Evolutionary conservation across 768 basidiomycete species (phyloP).

Genomic region (Leccinum longicurvipes): DNA sequence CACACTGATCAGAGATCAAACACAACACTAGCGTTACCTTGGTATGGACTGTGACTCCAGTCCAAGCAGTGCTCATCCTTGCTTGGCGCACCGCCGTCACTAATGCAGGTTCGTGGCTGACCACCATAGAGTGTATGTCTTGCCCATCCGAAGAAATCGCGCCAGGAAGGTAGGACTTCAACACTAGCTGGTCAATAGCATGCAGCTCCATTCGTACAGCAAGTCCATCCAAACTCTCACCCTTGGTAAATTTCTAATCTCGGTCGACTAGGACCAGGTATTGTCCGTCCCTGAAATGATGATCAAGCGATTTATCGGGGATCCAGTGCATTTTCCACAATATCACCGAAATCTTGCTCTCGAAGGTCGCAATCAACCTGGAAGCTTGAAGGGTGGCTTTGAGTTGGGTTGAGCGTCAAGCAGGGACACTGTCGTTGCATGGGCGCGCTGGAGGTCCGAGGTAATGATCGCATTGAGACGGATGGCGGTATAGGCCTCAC

Average conservation of each 20-base stretch:
- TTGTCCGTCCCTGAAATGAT: slow-evolving; percentile 49
- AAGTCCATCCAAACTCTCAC: slow-evolving; percentile 67
- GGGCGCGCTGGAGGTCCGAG: slow-evolving; percentile 64
- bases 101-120: slow-evolving; percentile 74
- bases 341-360: slow-evolving; percentile 69
- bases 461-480: slow-evolving; percentile 57
- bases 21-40: slow-evolving; percentile 38
- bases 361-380: slow-evolving; percentile 52
- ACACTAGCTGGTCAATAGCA: slow-evolving; percentile 48
- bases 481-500: slow-evolving; percentile 44
- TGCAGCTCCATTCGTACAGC: slow-evolving; percentile 49
- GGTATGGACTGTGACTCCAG: slow-evolving; percentile 47
- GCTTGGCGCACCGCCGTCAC: slow-evolving; percentile 36
- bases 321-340: slow-evolving; percentile 34
- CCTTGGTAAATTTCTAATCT: slow-evolving; percentile 57
- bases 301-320: slow-evolving; percentile 35
- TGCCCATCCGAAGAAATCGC: slow-evolving; percentile 36
- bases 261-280: slow-evolving; percentile 50
- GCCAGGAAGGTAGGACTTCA: slow-evolving; percentile 49
- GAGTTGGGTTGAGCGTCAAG: slow-evolving; percentile 44
- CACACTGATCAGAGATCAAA: too few species aligned
- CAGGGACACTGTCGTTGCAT: slow-evolving; percentile 57
- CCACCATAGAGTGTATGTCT: slow-evolving; percentile 56
- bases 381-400: slow-evolving; percentile 44
- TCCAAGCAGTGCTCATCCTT: slow-evolving; percentile 67